A percentile compares a stretch with the other conserved stretches of the same genome.
These are phyloP conservation scores for Solanum neorickii DNA, from an alignment of 257 asterid species.

Conservation along the genomic window DNA sequence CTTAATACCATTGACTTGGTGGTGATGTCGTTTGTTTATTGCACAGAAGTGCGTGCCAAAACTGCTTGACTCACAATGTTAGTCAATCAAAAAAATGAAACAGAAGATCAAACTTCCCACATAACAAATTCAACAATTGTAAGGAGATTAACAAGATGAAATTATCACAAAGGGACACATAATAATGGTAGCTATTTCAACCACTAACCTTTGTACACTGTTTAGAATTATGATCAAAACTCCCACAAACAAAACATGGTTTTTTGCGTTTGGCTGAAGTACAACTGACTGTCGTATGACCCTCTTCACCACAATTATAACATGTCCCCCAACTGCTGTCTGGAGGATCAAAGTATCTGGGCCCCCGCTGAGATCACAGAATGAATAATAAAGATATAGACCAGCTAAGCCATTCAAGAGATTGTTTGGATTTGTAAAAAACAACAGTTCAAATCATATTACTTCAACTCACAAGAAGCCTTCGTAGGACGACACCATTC, in stretches of 20 bases:
- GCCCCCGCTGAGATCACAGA: slow-evolving; percentile 74
- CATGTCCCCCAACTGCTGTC: slow-evolving; percentile 86
- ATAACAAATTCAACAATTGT: not conserved
- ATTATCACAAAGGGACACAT: not conserved
- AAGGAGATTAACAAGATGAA: not conserved
- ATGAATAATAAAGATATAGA: slow-evolving; percentile 15
- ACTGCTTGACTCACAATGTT: not conserved
- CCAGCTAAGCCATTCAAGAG: slow-evolving; percentile 14
- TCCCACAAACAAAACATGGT: slow-evolving; percentile 95
- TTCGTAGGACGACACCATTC: slow-evolving; percentile 57
- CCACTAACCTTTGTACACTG: slow-evolving; percentile 66
- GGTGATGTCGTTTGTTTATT: not conserved
- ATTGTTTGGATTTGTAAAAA: slow-evolving; percentile 13
- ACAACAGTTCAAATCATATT: slow-evolving; percentile 19
- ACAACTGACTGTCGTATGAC: slow-evolving; percentile 68
- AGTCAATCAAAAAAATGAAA: not conserved
- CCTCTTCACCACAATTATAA: slow-evolving; percentile 97
- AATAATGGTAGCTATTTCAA: not conserved
- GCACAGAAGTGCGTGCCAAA: not conserved
- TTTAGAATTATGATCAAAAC: slow-evolving; percentile 72
- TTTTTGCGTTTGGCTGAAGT: slow-evolving; percentile 72
- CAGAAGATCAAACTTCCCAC: not conserved
- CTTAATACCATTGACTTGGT: not conserved
- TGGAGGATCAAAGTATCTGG: slow-evolving; percentile 97
- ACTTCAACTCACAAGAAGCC: slow-evolving; percentile 92